Evolutionary conservation across 176 grass and related monocot genomes (phyloP).

Genomic region (Eremochloa ophiuroides): DNA sequence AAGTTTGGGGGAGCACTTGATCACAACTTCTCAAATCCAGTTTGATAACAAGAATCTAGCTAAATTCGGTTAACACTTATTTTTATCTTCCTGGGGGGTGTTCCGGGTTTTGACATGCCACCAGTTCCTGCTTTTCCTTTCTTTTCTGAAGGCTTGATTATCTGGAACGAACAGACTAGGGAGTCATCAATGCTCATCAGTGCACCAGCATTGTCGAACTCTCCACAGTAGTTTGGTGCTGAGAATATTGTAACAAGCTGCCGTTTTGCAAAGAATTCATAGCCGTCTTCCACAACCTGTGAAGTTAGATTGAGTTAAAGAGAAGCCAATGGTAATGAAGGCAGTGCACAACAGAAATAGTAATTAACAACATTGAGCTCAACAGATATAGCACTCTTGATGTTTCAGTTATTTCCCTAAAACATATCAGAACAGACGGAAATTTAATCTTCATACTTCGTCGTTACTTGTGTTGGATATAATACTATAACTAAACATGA

Average conservation of each 20-base stretch:
- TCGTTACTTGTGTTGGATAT: no score
- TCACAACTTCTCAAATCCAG: conserved; percentile 13
- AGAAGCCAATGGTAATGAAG: not conserved
- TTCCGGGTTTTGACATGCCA: conserved; percentile 52
- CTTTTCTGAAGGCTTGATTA: conserved; percentile 74
- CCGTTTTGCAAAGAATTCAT: conserved; percentile 73
- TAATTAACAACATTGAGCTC: not conserved
- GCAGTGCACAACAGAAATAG: not conserved
- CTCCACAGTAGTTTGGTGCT: conserved; percentile 82
- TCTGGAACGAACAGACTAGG: conserved; percentile 74
- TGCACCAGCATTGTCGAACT: conserved; percentile 78
- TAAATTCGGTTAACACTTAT: conserved; percentile 34
- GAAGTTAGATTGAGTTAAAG: not conserved
- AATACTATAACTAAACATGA: no score
- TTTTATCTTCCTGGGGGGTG: conserved; percentile 64
- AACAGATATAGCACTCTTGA: not conserved
- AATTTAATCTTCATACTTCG: not conserved
- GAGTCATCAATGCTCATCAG: conserved; percentile 78
- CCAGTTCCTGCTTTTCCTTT: conserved; percentile 54
- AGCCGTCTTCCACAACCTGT: conserved; percentile 76
- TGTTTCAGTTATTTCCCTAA: not conserved
- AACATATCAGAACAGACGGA: not conserved
- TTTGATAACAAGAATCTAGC: not conserved
- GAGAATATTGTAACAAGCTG: conserved; percentile 86
- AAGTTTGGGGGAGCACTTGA: conserved; percentile 24